Base-by-base conservation (phyloP, 31 red algal genomes). In the Endocladia muricata region DNA sequence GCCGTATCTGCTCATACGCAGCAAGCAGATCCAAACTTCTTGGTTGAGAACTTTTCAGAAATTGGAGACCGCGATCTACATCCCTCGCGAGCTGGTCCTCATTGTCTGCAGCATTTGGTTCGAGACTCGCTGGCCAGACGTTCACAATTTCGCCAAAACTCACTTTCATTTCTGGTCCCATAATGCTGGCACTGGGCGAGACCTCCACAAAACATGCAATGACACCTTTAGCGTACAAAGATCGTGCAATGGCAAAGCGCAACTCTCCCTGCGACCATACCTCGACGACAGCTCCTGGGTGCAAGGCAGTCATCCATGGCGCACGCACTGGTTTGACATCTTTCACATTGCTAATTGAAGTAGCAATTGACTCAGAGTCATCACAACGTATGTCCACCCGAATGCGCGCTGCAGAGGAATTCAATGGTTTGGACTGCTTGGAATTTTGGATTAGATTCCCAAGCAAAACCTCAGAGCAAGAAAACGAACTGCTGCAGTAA, bases 121-220 rank as follows among this genome's bases (percentile, higher is more conserved):
- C 55, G n/a, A 89, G 40, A 0, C 35, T 28, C 25, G 47, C 37
- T 35, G 64, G 37, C 85, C 85, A 89, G 17, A 89, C 47, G 19
- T 76, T 31, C 15, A 89, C 57, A 3, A 89, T 52, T 57, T 89
- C 85, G 0, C 85, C 85, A 40, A 66, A 81, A 37, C 85, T 89
- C 41, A 89, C 54, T 52, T 80, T 81, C 37, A 43, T 58, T 23
- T 56, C 72, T 7, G 55, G 17, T 23, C 29, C 37, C 32, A 19
- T 31, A n/a, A 5, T 42, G 13, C 9, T 33, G 3, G 63, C 59
- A 23, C 31, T 60, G 17, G 79, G 25, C 3, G 64, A 26, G 59
- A 76, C 21, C 11, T 41, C 25, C 32, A 76, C 76, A 59, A 80
- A 9, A 21, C 52, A 57, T 19, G 68, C 85, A 9, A 43, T 33